Conservation (phyloP, 805 yeast species). For the Zygoascus biomembranicola region DNA sequence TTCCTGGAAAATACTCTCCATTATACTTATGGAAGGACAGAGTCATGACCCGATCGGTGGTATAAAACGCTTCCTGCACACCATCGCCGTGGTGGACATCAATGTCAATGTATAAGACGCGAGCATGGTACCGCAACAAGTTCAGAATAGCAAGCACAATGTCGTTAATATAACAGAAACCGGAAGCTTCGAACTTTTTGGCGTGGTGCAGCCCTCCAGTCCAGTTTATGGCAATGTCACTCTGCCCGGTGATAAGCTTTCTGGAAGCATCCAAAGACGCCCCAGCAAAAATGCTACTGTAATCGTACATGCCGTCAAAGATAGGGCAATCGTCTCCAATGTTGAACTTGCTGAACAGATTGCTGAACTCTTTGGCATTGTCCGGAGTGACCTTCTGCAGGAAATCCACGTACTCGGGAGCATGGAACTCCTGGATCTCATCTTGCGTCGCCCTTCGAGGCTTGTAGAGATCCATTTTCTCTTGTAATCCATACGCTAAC, state of each 20-base stretch:
- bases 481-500: conserved; percentile 73
- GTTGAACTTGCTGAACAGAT: conserved; percentile 59
- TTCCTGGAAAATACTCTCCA: conserved; percentile 90
- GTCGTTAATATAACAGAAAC: conserved; percentile 86
- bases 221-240: conserved; percentile 88
- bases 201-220: conserved; percentile 95
- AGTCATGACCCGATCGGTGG: conserved; percentile 88
- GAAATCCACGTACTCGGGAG: conserved; percentile 78
- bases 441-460: conserved; percentile 77
- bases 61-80: conserved; percentile 88
- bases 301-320: conserved; percentile 91
- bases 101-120: conserved; percentile 81
- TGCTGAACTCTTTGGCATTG: conserved; percentile 43
- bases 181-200: conserved; percentile 80
- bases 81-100: conserved; percentile 96
- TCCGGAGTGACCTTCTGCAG: conserved; percentile 72
- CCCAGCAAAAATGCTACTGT: conserved; percentile 78
- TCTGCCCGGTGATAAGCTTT: conserved; percentile 67
- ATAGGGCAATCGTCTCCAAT: conserved; percentile 94
- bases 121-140: conserved; percentile 69
- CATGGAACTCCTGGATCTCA: conserved; percentile 75
- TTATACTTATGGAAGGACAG: conserved; percentile 81
- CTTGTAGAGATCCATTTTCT: conserved; percentile 80
- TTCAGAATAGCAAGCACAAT: conserved; percentile 80
- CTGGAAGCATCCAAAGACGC: conserved; percentile 89